Evolutionary conservation across 1,284 basidiomycete species (phyloP).

Genomic region (Thelephora terrestris): DNA sequence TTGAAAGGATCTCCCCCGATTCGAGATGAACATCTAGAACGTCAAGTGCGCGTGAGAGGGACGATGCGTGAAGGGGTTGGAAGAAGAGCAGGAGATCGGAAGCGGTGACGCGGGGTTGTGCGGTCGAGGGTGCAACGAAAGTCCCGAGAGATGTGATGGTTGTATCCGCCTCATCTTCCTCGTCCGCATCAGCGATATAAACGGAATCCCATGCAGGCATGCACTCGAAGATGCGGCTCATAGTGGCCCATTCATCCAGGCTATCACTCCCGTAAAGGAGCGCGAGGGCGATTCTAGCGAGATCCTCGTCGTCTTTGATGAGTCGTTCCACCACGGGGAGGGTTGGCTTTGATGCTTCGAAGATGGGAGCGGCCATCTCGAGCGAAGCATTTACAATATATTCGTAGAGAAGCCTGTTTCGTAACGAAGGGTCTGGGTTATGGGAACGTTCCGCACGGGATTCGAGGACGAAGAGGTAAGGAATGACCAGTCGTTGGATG

Average conservation of each 20-base stretch:
- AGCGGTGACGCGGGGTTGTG: constrained; percentile 44
- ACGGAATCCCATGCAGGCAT: constrained; percentile 79
- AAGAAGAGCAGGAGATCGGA: constrained; percentile 79
- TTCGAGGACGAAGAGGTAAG: constrained; percentile 86
- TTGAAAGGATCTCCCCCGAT: constrained; percentile 79
- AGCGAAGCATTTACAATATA: constrained; percentile 66
- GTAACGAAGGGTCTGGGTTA: constrained; percentile 51
- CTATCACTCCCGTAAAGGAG: constrained; percentile 79
- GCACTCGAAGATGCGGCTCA: constrained; percentile 90
- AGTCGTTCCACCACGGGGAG: constrained; percentile 59
- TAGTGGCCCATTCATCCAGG: constrained; percentile 65
- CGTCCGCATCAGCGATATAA: constrained; percentile 38
- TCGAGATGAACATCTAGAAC: constrained; percentile 90
- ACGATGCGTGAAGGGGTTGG: constrained; percentile 59
- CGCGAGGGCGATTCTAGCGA: constrained; percentile 77
- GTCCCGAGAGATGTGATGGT: constrained; percentile 71
- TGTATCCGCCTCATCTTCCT: constrained; percentile 66
- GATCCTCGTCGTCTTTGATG: constrained; percentile 72
- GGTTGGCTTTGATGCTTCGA: constrained; percentile 86
- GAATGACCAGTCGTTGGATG: constrained; percentile 71
- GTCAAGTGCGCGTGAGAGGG: constrained; percentile 76
- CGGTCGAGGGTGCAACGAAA: constrained; percentile 69
- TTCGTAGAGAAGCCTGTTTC: constrained; percentile 59
- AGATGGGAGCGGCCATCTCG: constrained; percentile 61
- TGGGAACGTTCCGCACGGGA: constrained; percentile 74